These are phyloP conservation scores for Paraphoma chrysanthemicola DNA, from an alignment of 2,329 filamentous ascomycete genomes.

Conservation along the genomic window DNA sequence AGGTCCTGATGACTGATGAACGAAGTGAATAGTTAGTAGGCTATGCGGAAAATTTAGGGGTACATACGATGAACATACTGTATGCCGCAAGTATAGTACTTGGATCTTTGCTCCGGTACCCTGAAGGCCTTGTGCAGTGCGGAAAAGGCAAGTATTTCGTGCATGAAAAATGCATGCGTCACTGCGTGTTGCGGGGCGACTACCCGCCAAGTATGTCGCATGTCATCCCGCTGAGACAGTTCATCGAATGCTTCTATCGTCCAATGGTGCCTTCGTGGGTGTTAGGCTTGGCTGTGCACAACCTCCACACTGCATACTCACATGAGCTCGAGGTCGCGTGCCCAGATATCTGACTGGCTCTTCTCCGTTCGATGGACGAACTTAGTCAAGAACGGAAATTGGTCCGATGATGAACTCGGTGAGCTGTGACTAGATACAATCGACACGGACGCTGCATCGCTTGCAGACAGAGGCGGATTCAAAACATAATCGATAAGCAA, in stretches of 20 bases:
- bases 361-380: conserved; percentile 33
- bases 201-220: conserved; percentile 42
- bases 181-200: conserved; percentile 45
- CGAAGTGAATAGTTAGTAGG: not conserved
- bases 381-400: conserved; percentile 40
- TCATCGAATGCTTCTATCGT: conserved; percentile 28
- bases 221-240: conserved; percentile 33
- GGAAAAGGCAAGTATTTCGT: conserved; percentile 51
- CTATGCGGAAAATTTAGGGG: not conserved
- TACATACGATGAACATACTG: conserved; percentile 11
- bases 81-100: conserved; percentile 43
- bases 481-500: conserved; percentile 29
- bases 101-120: conserved; percentile 27
- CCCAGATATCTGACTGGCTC: conserved; percentile 35
- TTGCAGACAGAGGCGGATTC: conserved; percentile 19
- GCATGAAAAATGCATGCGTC: conserved; percentile 47
- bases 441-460: conserved; percentile 9
- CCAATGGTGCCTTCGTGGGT: not conserved
- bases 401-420: conserved; percentile 34
- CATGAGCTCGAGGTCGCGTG: conserved; percentile 45
- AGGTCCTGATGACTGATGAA: conserved; percentile 39
- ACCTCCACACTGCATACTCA: conserved; percentile 20
- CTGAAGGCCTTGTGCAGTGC: conserved; percentile 47
- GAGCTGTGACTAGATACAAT: conserved; percentile 30
- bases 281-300: not conserved